A percentile compares a stretch with the other conserved stretches of the same genome.
phyloP scores from a whole-genome alignment of 768 basidiomycete genomes.

The Termitomyces titanicus region DNA sequence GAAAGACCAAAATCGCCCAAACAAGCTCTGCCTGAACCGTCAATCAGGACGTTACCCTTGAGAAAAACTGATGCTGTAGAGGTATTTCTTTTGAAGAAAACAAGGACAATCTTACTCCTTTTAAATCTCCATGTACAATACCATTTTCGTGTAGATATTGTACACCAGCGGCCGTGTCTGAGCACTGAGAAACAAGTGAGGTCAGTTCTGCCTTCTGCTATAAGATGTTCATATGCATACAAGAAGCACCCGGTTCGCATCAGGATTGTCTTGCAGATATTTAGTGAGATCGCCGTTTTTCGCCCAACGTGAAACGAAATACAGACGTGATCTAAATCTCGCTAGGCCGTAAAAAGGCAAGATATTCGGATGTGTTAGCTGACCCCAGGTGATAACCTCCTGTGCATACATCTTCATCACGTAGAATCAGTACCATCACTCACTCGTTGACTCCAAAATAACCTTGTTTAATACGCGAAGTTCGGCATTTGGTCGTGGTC shows the following conservation, averaged over 20 bases:
- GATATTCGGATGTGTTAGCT: slow-evolving; percentile 27
- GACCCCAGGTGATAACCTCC: slow-evolving; percentile 23
- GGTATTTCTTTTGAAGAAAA: neutral
- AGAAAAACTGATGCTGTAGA: neutral
- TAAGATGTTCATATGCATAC: slow-evolving; percentile 19
- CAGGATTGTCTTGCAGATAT: slow-evolving; percentile 24
- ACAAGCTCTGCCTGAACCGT: slow-evolving; percentile 15
- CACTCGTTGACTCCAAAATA: neutral
- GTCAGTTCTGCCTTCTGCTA: neutral
- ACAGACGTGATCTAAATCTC: slow-evolving; percentile 16
- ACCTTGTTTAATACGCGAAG: slow-evolving; percentile 9
- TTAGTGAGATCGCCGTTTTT: slow-evolving; percentile 22
- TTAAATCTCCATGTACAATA: slow-evolving; percentile 30
- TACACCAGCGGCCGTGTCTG: slow-evolving; percentile 24
- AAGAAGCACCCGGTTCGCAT: slow-evolving; percentile 23
- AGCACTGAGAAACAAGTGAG: slow-evolving; percentile 1
- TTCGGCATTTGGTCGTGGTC: neutral
- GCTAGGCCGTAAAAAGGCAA: slow-evolving; percentile 28
- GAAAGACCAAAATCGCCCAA: slow-evolving; percentile 22
- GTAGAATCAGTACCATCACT: neutral
- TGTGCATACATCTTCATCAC: slow-evolving; percentile 10
- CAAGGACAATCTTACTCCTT: slow-evolving; percentile 17
- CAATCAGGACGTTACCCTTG: slow-evolving; percentile 18
- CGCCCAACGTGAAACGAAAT: slow-evolving; percentile 30
- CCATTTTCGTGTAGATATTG: slow-evolving; percentile 22